A percentile compares a stretch with the other conserved stretches of the same genome.
Conservation (phyloP, 2,329 filamentous ascomycete species). For the Penicillium rolfsii region DNA sequence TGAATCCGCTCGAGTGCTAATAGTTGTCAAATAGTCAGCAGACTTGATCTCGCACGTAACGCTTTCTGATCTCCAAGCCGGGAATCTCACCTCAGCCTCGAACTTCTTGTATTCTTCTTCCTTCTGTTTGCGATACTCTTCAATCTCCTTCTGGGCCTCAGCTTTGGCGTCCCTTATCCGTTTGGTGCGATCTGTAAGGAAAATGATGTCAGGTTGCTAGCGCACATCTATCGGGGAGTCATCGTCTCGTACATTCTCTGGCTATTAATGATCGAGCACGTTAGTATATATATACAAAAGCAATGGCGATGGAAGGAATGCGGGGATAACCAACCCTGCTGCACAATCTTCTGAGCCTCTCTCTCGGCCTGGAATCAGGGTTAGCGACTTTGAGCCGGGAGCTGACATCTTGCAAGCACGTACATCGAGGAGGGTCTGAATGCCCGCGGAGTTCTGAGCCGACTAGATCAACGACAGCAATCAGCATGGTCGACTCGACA, state of each 20-base stretch:
- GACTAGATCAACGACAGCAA: constrained; percentile 61
- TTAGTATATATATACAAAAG: constrained; percentile 23
- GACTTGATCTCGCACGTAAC: background rate
- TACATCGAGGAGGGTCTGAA: constrained; percentile 98
- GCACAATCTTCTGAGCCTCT: constrained; percentile 98
- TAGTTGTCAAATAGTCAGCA: background rate
- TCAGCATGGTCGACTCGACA: constrained; percentile 7
- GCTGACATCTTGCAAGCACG: constrained; percentile 38
- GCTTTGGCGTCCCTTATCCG: constrained; percentile 93
- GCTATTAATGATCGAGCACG: constrained; percentile 56
- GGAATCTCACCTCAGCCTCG: constrained; percentile 68
- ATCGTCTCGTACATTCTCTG: constrained; percentile 72
- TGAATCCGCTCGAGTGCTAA: constrained; percentile 90
- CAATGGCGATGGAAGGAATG: background rate
- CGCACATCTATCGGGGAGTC: constrained; percentile 14
- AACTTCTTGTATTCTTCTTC: constrained; percentile 95
- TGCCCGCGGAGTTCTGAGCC: constrained; percentile 97
- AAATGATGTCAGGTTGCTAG: constrained; percentile 17
- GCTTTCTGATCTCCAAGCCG: background rate
- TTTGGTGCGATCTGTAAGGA: constrained; percentile 78
- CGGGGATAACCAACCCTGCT: constrained; percentile 72
- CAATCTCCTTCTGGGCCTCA: constrained; percentile 97
- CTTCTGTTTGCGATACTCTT: constrained; percentile 85
- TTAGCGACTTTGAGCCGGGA: constrained; percentile 16
- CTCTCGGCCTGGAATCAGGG: constrained; percentile 74